phyloP scores from a whole-genome alignment of 1,139 yeast species.

The Kodamaea plutei region DNA sequence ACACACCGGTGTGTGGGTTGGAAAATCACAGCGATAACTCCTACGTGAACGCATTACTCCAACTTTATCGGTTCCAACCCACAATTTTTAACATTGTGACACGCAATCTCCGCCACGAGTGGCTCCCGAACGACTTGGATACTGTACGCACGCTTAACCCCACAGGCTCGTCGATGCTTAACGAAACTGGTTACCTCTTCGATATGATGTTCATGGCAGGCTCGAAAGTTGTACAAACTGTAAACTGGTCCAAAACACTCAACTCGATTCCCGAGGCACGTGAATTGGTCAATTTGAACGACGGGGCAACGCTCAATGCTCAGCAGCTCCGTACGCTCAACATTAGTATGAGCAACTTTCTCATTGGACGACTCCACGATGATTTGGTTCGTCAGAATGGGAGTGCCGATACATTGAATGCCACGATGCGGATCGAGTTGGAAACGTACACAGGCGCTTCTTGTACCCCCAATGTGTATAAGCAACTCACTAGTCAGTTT shows the following conservation, averaged over 20 bases:
- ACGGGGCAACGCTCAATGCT: constrained; percentile 33
- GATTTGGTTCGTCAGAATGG: constrained; percentile 41
- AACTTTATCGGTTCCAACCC: constrained; percentile 77
- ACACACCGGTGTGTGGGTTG: constrained; percentile 73
- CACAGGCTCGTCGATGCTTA: constrained; percentile 53
- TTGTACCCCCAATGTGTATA: constrained; percentile 34
- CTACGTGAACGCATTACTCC: constrained; percentile 75
- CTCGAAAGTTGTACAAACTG: constrained; percentile 66
- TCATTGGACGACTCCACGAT: constrained; percentile 37
- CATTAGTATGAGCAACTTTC: constrained; percentile 56
- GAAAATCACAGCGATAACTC: constrained; percentile 84
- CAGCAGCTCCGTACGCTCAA: constrained; percentile 37
- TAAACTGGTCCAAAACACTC: constrained; percentile 52
- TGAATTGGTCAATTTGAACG: constrained; percentile 53
- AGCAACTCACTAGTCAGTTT: constrained; percentile 26
- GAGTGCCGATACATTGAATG: constrained; percentile 7
- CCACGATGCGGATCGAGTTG: constrained; percentile 26
- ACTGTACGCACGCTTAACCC: constrained; percentile 29
- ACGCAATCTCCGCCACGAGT: constrained; percentile 54
- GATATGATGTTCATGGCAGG: constrained; percentile 87
- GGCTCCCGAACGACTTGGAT: constrained; percentile 41
- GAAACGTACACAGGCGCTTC: constrained; percentile 42
- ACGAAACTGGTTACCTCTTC: constrained; percentile 82
- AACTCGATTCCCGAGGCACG: constrained; percentile 18
- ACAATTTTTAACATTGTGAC: constrained; percentile 64